Conservation (phyloP, 192 early-diverging fungal species). For the Gaertneriomyces sp. region DNA sequence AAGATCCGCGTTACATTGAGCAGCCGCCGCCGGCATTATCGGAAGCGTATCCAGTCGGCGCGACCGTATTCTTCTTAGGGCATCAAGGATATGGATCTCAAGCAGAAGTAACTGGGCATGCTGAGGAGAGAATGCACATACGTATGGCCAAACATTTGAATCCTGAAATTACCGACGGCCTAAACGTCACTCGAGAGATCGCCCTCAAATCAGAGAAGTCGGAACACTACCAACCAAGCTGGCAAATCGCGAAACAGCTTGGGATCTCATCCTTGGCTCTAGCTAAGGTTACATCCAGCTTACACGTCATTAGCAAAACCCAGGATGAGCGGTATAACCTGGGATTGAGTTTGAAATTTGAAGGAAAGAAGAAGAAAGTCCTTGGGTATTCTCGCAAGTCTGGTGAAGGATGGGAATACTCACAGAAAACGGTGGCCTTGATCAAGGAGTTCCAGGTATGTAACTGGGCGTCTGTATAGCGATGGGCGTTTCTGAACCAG, state of each 20-base stretch:
- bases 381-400: conserved; percentile 80
- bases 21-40: conserved; percentile 61
- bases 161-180: conserved; percentile 21
- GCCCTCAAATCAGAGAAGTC: conserved; percentile 25
- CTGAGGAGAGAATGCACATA: conserved; percentile 26
- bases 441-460: conserved; percentile 67
- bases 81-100: conserved; percentile 67
- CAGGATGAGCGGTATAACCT: conserved; percentile 62
- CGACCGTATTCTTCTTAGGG: conserved; percentile 80
- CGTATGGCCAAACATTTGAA: conserved; percentile 10
- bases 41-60: conserved; percentile 68
- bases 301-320: conserved; percentile 61
- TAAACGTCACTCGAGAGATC: conserved; percentile 34
- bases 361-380: conserved; percentile 79
- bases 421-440: conserved; percentile 69
- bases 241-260: conserved; percentile 63
- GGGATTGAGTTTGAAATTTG: conserved; percentile 91
- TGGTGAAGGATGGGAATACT: conserved; percentile 81
- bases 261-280: conserved; percentile 63
- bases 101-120: conserved; percentile 63
- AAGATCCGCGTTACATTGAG: conserved; percentile 69
- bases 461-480: no score
- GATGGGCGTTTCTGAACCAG: no score
- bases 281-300: conserved; percentile 80
- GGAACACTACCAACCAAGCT: conserved; percentile 62